These are phyloP conservation scores for Cornus kousa DNA, from an alignment of 148 eudicot species.

Conservation along the genomic window DNA sequence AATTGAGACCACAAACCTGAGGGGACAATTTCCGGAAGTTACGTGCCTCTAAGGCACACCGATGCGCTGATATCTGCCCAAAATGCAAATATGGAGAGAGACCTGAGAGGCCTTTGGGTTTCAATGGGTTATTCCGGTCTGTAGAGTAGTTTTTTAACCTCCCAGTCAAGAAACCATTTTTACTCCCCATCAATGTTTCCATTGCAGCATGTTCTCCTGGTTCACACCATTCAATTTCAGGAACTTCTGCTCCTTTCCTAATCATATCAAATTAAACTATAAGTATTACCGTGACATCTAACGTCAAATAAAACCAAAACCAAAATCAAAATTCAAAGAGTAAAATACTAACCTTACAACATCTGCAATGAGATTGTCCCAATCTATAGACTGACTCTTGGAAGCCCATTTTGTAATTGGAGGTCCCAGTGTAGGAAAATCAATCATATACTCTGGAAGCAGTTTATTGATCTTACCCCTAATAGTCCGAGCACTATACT, in stretches of 20 bases:
- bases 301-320: not conserved
- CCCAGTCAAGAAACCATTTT: constrained; percentile 70
- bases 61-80: constrained; percentile 94
- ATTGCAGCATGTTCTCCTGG: constrained; percentile 87
- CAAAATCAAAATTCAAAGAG: not conserved
- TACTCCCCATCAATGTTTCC: constrained; percentile 70
- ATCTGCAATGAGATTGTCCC: constrained; percentile 71
- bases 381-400: constrained; percentile 42
- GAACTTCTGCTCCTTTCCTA: constrained; percentile 90
- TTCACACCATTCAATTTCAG: constrained; percentile 91
- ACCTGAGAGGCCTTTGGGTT: constrained; percentile 82
- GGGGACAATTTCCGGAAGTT: constrained; percentile 58
- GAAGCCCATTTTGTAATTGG: constrained; percentile 53
- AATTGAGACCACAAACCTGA: constrained; percentile 50
- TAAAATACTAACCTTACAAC: constrained; percentile 51
- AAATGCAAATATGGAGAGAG: constrained; percentile 96
- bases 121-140: constrained; percentile 81
- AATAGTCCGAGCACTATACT: constrained; percentile 84
- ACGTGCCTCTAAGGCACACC: constrained; percentile 94
- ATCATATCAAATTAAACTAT: constrained; percentile 15
- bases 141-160: constrained; percentile 66
- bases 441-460: constrained; percentile 78
- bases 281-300: not conserved
- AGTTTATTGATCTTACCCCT: constrained; percentile 77
- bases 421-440: constrained; percentile 61